phyloP scores from a whole-genome alignment of 345 rosid species.

The Boechera divaricarpa region DNA sequence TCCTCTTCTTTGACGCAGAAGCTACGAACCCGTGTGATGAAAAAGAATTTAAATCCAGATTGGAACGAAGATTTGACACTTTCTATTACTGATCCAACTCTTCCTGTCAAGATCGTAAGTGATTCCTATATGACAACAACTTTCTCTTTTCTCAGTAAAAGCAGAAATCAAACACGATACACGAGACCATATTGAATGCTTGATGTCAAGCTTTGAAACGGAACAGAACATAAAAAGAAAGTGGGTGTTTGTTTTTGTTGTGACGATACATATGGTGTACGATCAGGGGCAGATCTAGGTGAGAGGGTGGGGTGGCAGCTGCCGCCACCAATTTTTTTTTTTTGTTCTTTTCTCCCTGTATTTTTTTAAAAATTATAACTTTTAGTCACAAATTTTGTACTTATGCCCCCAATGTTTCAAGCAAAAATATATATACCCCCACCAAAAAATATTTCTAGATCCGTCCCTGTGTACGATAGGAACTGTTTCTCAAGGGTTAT shows the following conservation, averaged over 20 bases:
- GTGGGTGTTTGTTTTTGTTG: background rate
- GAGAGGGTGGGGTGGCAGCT: too few relatives aligned
- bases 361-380: too few relatives aligned
- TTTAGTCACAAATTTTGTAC: too few relatives aligned
- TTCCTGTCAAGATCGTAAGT: slow-evolving; percentile 74
- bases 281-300: too few relatives aligned
- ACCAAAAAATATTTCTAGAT: too few relatives aligned
- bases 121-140: background rate
- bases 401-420: too few relatives aligned
- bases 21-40: slow-evolving; percentile 73
- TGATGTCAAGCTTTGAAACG: background rate
- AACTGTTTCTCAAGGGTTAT: slow-evolving; percentile 70
- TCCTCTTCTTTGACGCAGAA: slow-evolving; percentile 54
- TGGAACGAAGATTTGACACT: slow-evolving; percentile 92
- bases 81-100: slow-evolving; percentile 60
- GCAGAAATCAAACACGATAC: too few relatives aligned
- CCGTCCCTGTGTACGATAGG: slow-evolving; percentile 51
- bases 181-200: background rate
- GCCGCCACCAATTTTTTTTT: too few relatives aligned
- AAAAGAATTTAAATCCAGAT: slow-evolving; percentile 68
- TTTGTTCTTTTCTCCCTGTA: too few relatives aligned
- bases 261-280: slow-evolving; percentile 50
- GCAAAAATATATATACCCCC: too few relatives aligned
- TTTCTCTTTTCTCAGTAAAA: background rate
- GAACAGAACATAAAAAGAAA: slow-evolving; percentile 10